A percentile compares a stretch with the other conserved stretches of the same genome.
These are phyloP conservation scores for Solanum hybrid DNA, from an alignment of 305 asterid genomes.

Conservation along the genomic window DNA sequence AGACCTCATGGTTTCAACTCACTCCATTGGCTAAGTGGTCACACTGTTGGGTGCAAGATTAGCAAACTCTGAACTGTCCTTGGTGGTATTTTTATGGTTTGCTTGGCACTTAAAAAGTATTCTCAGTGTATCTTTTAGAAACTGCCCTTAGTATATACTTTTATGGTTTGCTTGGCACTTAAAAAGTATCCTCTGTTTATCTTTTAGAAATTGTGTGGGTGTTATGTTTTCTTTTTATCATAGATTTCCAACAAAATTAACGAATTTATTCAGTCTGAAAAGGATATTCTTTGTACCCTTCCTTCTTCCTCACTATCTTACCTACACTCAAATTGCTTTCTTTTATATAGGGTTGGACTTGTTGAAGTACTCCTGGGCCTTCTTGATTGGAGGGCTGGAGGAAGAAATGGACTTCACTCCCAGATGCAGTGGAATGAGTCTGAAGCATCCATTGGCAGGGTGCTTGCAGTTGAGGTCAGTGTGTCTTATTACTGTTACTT, in stretches of 20 bases:
- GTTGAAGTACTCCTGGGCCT: slow-evolving; percentile 97
- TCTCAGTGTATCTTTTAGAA: neutral
- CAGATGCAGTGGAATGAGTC: slow-evolving; percentile 99
- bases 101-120: neutral
- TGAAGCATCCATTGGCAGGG: slow-evolving; percentile 93
- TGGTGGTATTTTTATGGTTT: neutral
- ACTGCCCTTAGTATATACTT: neutral
- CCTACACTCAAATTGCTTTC: neutral
- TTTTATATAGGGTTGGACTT: slow-evolving; percentile 70
- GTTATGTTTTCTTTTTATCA: neutral
- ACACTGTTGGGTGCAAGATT: neutral
- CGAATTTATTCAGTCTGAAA: neutral
- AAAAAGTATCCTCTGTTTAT: neutral
- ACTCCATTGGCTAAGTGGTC: neutral
- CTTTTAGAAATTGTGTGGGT: neutral
- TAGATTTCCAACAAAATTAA: neutral
- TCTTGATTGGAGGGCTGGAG: slow-evolving; percentile 99
- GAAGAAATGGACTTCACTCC: slow-evolving; percentile 65
- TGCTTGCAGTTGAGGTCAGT: slow-evolving; percentile 92
- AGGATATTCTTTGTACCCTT: neutral
- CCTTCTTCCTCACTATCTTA: neutral
- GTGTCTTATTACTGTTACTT: neutral
- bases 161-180: neutral
- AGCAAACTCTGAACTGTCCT: neutral
- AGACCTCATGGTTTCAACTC: neutral